Evolutionary conservation across 2,329 filamentous ascomycete species (phyloP).

Genomic region (Tothia fuscella): DNA sequence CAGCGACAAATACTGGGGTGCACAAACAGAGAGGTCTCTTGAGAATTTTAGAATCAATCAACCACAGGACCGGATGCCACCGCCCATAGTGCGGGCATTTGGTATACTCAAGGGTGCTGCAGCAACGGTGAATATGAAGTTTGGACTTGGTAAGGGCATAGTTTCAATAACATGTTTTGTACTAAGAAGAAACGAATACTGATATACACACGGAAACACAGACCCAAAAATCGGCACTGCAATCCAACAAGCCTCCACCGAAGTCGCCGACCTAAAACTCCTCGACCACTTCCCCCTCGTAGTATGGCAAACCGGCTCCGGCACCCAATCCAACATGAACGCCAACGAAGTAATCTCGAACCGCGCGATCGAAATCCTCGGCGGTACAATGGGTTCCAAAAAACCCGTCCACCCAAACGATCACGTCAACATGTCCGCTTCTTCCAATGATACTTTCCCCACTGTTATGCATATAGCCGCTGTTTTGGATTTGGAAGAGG

Average conservation of each 20-base stretch:
- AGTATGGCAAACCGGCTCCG: constrained; percentile 98
- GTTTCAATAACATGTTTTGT: neutral
- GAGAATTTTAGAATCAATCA: constrained; percentile 99
- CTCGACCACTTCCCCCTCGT: constrained; percentile 96
- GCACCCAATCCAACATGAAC: constrained; percentile 99
- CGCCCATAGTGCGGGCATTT: constrained; percentile 82
- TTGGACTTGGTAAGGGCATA: constrained; percentile 62
- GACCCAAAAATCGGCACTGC: constrained; percentile 83
- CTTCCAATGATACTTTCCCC: constrained; percentile 98
- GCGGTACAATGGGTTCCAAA: constrained; percentile 88
- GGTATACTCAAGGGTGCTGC: constrained; percentile 96
- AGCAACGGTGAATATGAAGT: constrained; percentile 90
- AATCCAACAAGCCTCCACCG: constrained; percentile 85
- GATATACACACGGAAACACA: too few species aligned
- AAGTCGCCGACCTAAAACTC: constrained; percentile 89
- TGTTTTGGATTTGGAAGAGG: constrained; percentile 80
- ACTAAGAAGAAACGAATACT: constrained; percentile 23
- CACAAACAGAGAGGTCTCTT: constrained; percentile 90
- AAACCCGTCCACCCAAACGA: constrained; percentile 99
- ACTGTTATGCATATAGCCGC: constrained; percentile 99
- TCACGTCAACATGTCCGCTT: constrained; percentile 98
- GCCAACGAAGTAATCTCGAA: constrained; percentile 99
- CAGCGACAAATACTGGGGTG: constrained; percentile 94
- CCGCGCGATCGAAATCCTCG: constrained; percentile 94
- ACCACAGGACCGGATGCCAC: constrained; percentile 96